Evolutionary conservation across 2,329 filamentous ascomycete species (phyloP).

Genomic region (Neurospora crassa): DNA sequence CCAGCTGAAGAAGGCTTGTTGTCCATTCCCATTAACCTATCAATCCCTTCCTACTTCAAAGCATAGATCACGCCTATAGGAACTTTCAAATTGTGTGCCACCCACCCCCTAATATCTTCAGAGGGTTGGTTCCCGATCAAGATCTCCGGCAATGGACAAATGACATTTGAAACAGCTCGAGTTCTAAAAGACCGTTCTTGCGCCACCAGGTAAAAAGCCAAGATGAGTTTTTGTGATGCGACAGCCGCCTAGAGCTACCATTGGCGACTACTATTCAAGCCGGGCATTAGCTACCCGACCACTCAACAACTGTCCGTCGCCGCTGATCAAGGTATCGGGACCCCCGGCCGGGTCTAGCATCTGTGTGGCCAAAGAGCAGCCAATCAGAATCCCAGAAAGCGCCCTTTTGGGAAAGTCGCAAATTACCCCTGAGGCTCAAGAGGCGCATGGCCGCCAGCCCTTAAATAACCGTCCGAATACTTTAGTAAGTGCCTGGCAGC

Average conservation of each 20-base stretch:
- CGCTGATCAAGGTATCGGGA: not conserved
- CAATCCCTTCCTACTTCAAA: not conserved
- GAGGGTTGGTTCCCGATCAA: not conserved
- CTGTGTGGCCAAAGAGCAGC: not conserved
- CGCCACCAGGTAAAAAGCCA: not conserved
- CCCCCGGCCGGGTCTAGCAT: not conserved
- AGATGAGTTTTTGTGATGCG: not conserved
- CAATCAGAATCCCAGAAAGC: not conserved
- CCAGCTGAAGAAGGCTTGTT: not conserved
- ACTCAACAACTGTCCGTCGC: not conserved
- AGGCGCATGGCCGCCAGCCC: not conserved
- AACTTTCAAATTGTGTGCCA: not conserved
- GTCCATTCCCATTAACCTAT: not conserved
- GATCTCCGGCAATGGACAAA: not conserved
- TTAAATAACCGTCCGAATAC: too few relatives aligned
- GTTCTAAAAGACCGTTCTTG: not conserved
- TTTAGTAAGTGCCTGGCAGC: too few relatives aligned
- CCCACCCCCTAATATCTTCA: not conserved
- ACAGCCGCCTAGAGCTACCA: not conserved
- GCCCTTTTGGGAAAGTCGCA: not conserved
- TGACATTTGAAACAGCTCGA: not conserved
- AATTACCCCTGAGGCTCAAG: not conserved
- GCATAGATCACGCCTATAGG: not conserved
- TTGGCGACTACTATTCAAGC: not conserved
- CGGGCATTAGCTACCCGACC: not conserved